phyloP scores from a whole-genome alignment of 2,329 filamentous ascomycete genomes.

The Blastomyces percursus region DNA sequence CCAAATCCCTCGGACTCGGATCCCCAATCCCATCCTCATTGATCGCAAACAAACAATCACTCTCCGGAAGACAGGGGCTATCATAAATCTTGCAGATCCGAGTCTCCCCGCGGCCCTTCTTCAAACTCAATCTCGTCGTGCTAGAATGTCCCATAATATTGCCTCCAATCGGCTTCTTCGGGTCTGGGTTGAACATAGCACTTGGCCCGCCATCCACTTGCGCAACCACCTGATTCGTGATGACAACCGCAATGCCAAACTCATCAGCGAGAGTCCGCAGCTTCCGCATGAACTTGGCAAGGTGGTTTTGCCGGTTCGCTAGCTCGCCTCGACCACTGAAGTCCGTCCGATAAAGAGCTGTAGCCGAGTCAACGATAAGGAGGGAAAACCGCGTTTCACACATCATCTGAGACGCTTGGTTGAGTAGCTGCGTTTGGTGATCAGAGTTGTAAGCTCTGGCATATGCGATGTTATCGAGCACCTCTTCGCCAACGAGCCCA shows the following conservation, averaged over 20 bases:
- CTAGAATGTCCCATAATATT: constrained; percentile 98
- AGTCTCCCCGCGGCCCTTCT: constrained; percentile 91
- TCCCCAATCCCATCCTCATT: constrained; percentile 95
- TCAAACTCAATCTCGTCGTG: constrained; percentile 85
- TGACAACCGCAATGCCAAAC: constrained; percentile 96
- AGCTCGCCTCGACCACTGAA: constrained; percentile 95
- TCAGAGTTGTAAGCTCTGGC: constrained; percentile 97
- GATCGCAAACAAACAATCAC: constrained; percentile 93
- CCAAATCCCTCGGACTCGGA: constrained; percentile 86
- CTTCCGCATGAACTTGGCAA: constrained; percentile 41
- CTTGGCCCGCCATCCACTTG: constrained; percentile 94
- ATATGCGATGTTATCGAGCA: constrained; percentile 96
- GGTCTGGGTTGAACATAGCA: constrained; percentile 98
- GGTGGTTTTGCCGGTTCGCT: constrained; percentile 65
- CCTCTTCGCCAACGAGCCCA: constrained; percentile 90
- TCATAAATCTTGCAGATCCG: constrained; percentile 99
- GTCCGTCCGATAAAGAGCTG: constrained; percentile 88
- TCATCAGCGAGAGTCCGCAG: constrained; percentile 48
- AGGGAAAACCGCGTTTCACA: constrained; percentile 96
- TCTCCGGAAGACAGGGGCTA: constrained; percentile 91
- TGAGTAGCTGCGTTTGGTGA: constrained; percentile 87
- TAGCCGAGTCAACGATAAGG: constrained; percentile 91
- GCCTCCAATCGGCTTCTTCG: constrained; percentile 96
- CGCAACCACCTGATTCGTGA: constrained; percentile 96
- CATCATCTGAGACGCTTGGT: constrained; percentile 97